A percentile compares a stretch with the other conserved stretches of the same genome.
These are phyloP conservation scores for Pseudevernia furfuracea DNA, from an alignment of 495 filamentous ascomycete species.

Conservation along the genomic window DNA sequence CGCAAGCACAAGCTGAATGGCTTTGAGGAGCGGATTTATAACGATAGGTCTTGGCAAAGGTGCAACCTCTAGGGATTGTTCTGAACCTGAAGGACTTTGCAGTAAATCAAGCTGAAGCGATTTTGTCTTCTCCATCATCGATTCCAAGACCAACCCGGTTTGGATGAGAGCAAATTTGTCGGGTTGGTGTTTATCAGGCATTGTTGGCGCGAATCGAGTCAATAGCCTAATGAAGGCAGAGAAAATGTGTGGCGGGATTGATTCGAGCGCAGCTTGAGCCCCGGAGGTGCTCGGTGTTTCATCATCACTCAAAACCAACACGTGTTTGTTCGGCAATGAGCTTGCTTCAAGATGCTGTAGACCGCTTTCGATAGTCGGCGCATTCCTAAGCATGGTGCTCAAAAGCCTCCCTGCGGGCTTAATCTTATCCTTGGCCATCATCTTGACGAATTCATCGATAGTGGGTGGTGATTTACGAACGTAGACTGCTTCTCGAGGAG, in stretches of 20 bases:
- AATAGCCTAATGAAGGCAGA: slow-evolving; percentile 45
- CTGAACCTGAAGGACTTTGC: not conserved
- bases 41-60: slow-evolving; percentile 7
- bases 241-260: slow-evolving; percentile 38
- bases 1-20: slow-evolving; percentile 36
- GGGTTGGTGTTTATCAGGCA: slow-evolving; percentile 22
- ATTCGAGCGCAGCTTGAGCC: slow-evolving; percentile 18
- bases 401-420: slow-evolving; percentile 39
- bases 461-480: slow-evolving; percentile 48
- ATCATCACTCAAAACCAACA: slow-evolving; percentile 33
- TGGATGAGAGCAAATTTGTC: not conserved
- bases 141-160: not conserved
- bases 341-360: slow-evolving; percentile 39
- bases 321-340: slow-evolving; percentile 31
- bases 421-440: slow-evolving; percentile 46
- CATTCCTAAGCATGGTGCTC: slow-evolving; percentile 41
- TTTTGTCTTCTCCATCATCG: not conserved
- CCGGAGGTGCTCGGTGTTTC: slow-evolving; percentile 22
- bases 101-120: not conserved
- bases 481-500: slow-evolving; percentile 52
- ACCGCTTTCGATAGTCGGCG: slow-evolving; percentile 34
- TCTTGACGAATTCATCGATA: slow-evolving; percentile 43
- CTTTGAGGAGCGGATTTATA: slow-evolving; percentile 37
- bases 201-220: slow-evolving; percentile 31
- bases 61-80: too few relatives aligned